phyloP scores from a whole-genome alignment of 805 yeast genomes.

The Jamesozyma lodderae region DNA sequence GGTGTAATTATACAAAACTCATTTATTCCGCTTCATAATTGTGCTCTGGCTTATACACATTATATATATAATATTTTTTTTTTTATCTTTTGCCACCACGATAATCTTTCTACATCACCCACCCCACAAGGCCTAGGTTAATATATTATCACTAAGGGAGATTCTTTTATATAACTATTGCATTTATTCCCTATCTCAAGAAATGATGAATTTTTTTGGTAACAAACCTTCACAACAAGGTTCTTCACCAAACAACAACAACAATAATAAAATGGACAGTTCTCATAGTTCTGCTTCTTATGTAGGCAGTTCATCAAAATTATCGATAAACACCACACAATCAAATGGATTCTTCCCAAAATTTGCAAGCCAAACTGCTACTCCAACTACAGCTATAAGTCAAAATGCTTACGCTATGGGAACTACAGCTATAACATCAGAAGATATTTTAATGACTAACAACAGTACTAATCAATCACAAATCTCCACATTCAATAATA shows the following conservation, averaged over 20 bases:
- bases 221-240: conserved; percentile 6
- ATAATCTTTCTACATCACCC: no score
- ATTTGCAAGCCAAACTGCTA: conserved; percentile 37
- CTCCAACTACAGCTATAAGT: conserved; percentile 64
- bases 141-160: no score
- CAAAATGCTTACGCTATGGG: conserved; percentile 59
- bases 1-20: no score
- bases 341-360: conserved; percentile 25
- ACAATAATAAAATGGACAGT: conserved; percentile 3
- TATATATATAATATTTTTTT: neutral
- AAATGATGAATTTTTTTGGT: conserved; percentile 28
- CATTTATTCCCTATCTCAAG: no score
- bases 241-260: conserved; percentile 8
- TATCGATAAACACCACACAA: conserved; percentile 1
- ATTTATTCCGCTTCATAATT: neutral
- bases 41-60: neutral
- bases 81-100: neutral
- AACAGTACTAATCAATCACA: conserved; percentile 16
- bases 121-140: no score
- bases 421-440: conserved; percentile 42
- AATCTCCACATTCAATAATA: neutral
- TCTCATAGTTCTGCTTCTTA: conserved; percentile 2
- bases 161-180: no score
- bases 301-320: neutral
- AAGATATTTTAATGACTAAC: neutral